A percentile compares a stretch with the other conserved stretches of the same genome.
These are phyloP conservation scores for Aristolochia fimbriata DNA, from an alignment of 164 flowering plant genomes.

Conservation along the genomic window DNA sequence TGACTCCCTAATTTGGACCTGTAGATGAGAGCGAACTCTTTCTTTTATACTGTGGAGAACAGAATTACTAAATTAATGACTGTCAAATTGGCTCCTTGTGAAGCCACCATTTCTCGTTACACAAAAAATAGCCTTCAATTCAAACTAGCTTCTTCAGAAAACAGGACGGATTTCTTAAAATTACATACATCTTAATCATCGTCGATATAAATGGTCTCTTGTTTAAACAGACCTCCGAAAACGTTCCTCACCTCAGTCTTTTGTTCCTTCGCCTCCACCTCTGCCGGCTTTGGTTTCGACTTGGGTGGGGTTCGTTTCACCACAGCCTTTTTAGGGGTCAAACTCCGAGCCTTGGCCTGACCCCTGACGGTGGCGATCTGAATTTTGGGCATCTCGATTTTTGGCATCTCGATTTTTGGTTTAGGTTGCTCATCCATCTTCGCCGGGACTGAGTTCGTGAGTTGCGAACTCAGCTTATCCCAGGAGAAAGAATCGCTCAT, in stretches of 20 bases:
- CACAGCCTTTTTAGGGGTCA: constrained; percentile 56
- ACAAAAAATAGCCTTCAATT: constrained; percentile 2
- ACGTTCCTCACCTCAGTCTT: constrained; percentile 57
- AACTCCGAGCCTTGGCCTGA: constrained; percentile 59
- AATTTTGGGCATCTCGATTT: constrained; percentile 53
- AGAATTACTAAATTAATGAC: too few species aligned
- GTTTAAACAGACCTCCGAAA: constrained; percentile 86
- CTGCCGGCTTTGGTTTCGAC: constrained; percentile 18
- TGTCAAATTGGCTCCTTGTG: too few species aligned
- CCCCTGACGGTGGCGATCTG: constrained; percentile 88
- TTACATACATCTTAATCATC: constrained; percentile 46
- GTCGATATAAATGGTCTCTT: constrained; percentile 85
- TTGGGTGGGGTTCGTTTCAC: constrained; percentile 24
- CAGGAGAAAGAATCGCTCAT: constrained; percentile 48
- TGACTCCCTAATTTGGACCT: too few species aligned
- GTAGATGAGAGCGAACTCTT: too few species aligned
- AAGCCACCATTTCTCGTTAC: not conserved
- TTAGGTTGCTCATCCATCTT: constrained; percentile 34
- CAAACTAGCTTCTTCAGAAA: not conserved
- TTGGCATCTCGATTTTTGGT: constrained; percentile 60
- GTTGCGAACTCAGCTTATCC: constrained; percentile 52
- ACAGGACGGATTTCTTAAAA: not conserved
- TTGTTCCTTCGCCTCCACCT: constrained; percentile 6
- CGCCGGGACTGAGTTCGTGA: constrained; percentile 31
- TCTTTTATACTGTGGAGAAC: too few species aligned